A percentile compares a stretch with the other conserved stretches of the same genome.
Conservation (phyloP, 345 rosid genomes). For the Pugionium cornutum region DNA sequence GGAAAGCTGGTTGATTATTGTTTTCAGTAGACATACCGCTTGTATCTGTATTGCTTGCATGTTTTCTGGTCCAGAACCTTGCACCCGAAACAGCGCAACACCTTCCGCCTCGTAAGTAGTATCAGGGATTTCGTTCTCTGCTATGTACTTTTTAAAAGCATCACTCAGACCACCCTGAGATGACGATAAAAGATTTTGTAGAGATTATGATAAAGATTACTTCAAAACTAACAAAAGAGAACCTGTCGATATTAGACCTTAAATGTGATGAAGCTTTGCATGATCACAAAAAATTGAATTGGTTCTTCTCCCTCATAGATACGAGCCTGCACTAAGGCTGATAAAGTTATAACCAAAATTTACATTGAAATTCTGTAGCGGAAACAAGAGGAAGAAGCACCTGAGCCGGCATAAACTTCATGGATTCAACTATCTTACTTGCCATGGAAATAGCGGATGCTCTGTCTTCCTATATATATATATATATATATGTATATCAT, state of each 20-base stretch:
- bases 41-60: constrained; percentile 99
- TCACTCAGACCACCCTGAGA: constrained; percentile 88
- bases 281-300: constrained; percentile 79
- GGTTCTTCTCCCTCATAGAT: constrained; percentile 90
- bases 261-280: constrained; percentile 83
- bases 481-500: too few species aligned
- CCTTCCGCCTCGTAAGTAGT: constrained; percentile 78
- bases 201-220: constrained; percentile 3
- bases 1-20: constrained; percentile 1
- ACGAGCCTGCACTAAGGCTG: constrained; percentile 59
- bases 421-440: constrained; percentile 80
- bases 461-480: constrained; percentile 70
- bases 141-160: constrained; percentile 75
- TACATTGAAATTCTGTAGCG: constrained; percentile 5
- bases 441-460: constrained; percentile 71
- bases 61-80: constrained; percentile 98
- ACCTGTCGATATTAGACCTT: constrained; percentile 53
- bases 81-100: constrained; percentile 79
- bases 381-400: constrained; percentile 41
- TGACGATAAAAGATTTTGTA: neutral
- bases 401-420: constrained; percentile 82
- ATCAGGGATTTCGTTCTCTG: constrained; percentile 75
- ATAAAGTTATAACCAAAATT: neutral
- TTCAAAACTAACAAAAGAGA: constrained; percentile 4
- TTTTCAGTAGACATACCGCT: constrained; percentile 51